A percentile compares a stretch with the other conserved stretches of the same genome.
Conservation (phyloP, 495 filamentous ascomycete species). For the Astrocystis sublimbata region DNA sequence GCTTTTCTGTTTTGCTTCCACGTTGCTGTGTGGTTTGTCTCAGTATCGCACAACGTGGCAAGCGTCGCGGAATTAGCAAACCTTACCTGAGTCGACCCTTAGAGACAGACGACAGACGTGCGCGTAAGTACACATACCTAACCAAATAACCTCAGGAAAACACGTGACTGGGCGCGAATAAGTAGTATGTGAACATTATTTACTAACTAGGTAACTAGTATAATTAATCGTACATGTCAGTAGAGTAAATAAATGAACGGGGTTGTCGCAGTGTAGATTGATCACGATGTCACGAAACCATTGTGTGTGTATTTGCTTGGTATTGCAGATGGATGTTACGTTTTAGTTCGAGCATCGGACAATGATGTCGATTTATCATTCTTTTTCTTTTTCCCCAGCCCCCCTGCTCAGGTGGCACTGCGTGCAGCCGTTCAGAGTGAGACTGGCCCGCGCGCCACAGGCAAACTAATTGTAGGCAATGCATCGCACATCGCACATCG, state of each 20-base stretch:
- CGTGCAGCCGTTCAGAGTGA: conserved; percentile 20
- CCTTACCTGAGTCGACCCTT: not conserved
- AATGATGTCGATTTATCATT: not conserved
- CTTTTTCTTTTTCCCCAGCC: conserved; percentile 16
- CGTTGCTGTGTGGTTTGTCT: conserved; percentile 7
- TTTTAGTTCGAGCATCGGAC: not conserved
- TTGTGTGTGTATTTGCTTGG: conserved; percentile 13
- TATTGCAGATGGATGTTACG: conserved; percentile 1
- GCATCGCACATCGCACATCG: conserved; percentile 3
- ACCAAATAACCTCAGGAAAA: too few species aligned
- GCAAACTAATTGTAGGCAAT: too few species aligned
- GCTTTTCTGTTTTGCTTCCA: not conserved
- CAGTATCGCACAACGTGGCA: not conserved
- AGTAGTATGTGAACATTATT: too few species aligned
- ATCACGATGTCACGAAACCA: not conserved
- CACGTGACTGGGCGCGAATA: too few species aligned
- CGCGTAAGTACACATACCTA: too few species aligned
- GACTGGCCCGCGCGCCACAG: conserved; percentile 15
- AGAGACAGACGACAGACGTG: too few species aligned
- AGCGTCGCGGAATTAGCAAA: not conserved
- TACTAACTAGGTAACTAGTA: too few species aligned
- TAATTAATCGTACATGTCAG: too few species aligned
- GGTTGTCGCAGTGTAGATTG: too few species aligned
- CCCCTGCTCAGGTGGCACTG: conserved; percentile 7
- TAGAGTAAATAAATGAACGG: too few species aligned